A percentile compares a stretch with the other conserved stretches of the same genome.
phyloP scores from a whole-genome alignment of 2,329 filamentous ascomycete genomes.

The Nectriaceae sp. region DNA sequence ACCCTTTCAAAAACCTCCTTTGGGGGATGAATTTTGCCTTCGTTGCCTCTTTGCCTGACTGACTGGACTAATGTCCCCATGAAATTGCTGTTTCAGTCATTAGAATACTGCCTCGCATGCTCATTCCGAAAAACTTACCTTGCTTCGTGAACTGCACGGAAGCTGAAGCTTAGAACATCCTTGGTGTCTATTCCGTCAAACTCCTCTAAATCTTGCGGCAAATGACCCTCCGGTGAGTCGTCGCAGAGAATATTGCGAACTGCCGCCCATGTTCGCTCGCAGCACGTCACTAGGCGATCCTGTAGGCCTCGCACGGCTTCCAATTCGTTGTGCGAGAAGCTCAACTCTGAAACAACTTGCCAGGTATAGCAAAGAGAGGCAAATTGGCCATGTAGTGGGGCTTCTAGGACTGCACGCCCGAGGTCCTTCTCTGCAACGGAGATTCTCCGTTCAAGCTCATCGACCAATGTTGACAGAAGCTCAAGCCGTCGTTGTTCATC shows the following conservation, averaged over 20 bases:
- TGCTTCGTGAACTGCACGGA: constrained; percentile 91
- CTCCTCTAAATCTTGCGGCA: constrained; percentile 75
- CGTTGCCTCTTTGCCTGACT: constrained; percentile 47
- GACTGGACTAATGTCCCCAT: constrained; percentile 64
- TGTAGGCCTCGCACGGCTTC: constrained; percentile 46
- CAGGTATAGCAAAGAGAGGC: constrained; percentile 63
- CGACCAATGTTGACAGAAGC: constrained; percentile 60
- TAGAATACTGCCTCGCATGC: neutral
- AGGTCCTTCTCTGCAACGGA: constrained; percentile 64
- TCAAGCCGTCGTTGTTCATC: constrained; percentile 43
- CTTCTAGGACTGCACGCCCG: constrained; percentile 63
- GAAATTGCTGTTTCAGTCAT: constrained; percentile 60
- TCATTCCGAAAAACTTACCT: constrained; percentile 66
- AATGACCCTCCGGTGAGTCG: constrained; percentile 89
- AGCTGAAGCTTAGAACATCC: constrained; percentile 90
- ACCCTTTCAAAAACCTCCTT: constrained; percentile 62
- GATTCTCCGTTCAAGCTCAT: constrained; percentile 66
- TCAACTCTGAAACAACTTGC: constrained; percentile 48
- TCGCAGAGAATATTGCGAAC: constrained; percentile 83
- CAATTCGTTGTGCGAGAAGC: constrained; percentile 40
- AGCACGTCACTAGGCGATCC: constrained; percentile 57
- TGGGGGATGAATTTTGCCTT: constrained; percentile 49
- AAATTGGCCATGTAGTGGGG: constrained; percentile 70
- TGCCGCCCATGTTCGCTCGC: constrained; percentile 72
- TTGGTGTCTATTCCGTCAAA: constrained; percentile 77